Evolutionary conservation across 768 basidiomycete species (phyloP).

Genomic region (Naganishia onofrii): DNA sequence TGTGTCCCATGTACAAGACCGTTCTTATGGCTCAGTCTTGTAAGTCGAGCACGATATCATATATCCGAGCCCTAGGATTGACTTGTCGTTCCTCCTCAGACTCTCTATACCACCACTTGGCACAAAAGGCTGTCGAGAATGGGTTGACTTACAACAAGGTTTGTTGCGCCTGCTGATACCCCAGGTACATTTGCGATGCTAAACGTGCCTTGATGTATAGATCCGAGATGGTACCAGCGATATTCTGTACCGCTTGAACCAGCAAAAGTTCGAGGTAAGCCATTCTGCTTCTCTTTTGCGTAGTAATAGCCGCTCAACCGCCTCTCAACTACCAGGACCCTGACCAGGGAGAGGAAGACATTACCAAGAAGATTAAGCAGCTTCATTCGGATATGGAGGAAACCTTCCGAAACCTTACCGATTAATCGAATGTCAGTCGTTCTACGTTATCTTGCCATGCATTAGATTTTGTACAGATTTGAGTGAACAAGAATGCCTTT

Average conservation of each 20-base stretch:
- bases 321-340: constrained; percentile 63
- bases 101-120: constrained; percentile 64
- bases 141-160: constrained; percentile 62
- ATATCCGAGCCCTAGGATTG: too few species aligned
- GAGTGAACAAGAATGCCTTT: not conserved
- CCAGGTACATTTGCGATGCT: not conserved
- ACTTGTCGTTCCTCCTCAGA: constrained; percentile 57
- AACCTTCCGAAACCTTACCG: constrained; percentile 59
- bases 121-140: constrained; percentile 76
- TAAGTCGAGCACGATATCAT: constrained; percentile 69
- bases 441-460: not conserved
- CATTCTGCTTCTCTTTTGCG: constrained; percentile 17
- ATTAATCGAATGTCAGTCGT: not conserved
- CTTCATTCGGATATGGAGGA: constrained; percentile 83
- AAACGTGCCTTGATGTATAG: constrained; percentile 31
- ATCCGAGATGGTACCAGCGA: constrained; percentile 84
- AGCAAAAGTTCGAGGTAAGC: constrained; percentile 96
- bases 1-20: constrained; percentile 99
- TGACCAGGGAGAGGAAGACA: constrained; percentile 73
- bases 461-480: constrained; percentile 23
- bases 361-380: constrained; percentile 76
- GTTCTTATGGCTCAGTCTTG: constrained; percentile 70
- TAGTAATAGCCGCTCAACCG: constrained; percentile 4
- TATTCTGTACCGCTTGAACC: constrained; percentile 93
- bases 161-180: constrained; percentile 44